Percentiles rank a stretch among this genome's conserved stretches.
Evolutionary conservation across 345 rosid species (phyloP).

Genomic region (Raphanus sativus): DNA sequence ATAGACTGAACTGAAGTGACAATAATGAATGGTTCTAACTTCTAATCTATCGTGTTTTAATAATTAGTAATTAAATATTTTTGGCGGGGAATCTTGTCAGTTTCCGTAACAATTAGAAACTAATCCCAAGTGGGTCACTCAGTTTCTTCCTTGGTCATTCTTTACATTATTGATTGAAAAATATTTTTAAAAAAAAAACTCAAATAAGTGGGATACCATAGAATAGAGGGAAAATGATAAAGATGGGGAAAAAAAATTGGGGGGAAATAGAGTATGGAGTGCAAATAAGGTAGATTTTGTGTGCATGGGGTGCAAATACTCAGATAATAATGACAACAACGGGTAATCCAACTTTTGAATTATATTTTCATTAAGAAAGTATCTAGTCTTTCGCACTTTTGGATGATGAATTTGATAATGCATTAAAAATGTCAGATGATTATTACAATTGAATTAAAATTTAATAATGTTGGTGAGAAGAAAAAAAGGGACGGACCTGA

Average conservation of each 20-base stretch:
- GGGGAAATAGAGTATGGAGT: no score
- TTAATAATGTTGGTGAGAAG: conserved; percentile 20
- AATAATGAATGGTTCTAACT: conserved; percentile 10
- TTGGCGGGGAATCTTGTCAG: conserved; percentile 29
- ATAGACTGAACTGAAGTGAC: background rate
- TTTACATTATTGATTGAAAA: conserved; percentile 21
- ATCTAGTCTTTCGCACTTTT: background rate
- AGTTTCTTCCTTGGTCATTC: conserved; percentile 1
- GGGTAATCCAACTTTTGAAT: conserved; percentile 7
- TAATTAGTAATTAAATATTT: background rate
- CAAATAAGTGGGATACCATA: no score
- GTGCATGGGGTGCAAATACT: no score
- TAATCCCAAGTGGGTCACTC: conserved; percentile 25
- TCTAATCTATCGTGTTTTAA: background rate
- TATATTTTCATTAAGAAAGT: background rate
- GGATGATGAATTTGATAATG: conserved; percentile 2
- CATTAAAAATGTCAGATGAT: background rate
- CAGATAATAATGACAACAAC: conserved; percentile 18
- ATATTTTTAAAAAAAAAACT: no score
- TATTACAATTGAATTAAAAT: background rate
- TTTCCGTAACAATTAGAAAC: conserved; percentile 17
- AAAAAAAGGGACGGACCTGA: conserved; percentile 50
- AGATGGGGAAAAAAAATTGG: no score
- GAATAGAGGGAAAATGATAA: no score
- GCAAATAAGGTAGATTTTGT: no score